Conservation (phyloP, 768 basidiomycete species). For the Mycena haematopus region DNA sequence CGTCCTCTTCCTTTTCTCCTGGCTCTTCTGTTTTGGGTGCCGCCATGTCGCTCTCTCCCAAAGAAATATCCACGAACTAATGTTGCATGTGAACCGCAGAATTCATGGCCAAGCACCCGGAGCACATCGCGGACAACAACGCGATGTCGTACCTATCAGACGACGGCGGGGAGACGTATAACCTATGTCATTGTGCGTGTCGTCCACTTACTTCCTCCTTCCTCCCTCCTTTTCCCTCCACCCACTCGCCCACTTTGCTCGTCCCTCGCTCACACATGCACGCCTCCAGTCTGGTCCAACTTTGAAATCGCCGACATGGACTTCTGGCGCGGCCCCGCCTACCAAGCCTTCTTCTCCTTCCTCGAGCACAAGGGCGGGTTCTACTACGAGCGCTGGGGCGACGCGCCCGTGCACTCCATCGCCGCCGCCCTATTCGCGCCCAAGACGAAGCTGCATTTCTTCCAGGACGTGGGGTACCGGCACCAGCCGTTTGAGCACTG, state of each 20-base stretch:
- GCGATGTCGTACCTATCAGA: constrained; percentile 71
- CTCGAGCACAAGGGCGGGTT: constrained; percentile 70
- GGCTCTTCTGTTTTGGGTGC: background rate
- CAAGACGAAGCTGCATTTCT: constrained; percentile 66
- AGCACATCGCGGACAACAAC: constrained; percentile 64
- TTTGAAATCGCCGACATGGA: constrained; percentile 79
- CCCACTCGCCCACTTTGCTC: no score
- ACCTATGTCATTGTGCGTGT: constrained; percentile 76
- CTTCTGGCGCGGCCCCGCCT: constrained; percentile 70
- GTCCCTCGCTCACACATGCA: no score
- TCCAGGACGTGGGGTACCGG: constrained; percentile 70
- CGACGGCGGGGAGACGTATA: constrained; percentile 73
- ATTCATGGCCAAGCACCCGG: constrained; percentile 62
- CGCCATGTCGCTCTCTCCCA: background rate
- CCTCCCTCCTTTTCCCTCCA: background rate
- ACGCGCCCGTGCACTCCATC: constrained; percentile 65
- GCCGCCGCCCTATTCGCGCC: constrained; percentile 58
- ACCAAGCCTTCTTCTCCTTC: constrained; percentile 68
- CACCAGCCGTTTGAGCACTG: constrained; percentile 71
- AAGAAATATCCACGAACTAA: background rate
- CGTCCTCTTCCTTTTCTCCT: no score
- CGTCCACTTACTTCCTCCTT: background rate
- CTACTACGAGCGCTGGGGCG: constrained; percentile 61
- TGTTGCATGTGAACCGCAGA: constrained; percentile 48
- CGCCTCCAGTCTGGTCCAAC: constrained; percentile 61